A percentile compares a stretch with the other conserved stretches of the same genome.
phyloP scores from a whole-genome alignment of 495 filamentous ascomycete species.

The Mytilinidion resinicola region DNA sequence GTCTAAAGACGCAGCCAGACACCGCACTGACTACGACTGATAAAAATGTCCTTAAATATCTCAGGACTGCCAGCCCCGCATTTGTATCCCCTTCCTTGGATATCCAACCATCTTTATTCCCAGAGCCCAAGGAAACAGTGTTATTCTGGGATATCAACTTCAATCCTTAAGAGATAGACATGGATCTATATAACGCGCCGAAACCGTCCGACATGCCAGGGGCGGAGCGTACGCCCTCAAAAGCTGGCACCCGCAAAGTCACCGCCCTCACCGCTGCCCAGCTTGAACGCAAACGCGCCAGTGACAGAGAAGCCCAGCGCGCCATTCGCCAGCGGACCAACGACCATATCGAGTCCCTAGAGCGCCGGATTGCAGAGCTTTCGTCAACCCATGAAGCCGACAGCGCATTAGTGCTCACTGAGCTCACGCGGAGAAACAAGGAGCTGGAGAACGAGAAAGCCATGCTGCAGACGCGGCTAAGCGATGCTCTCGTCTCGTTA shows the following conservation, averaged over 20 bases:
- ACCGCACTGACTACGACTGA: no score
- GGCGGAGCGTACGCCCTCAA: conserved; percentile 38
- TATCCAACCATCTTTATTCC: no score
- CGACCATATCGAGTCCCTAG: conserved; percentile 69
- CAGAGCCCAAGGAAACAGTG: no score
- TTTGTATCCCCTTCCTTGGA: no score
- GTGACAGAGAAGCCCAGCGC: conserved; percentile 82
- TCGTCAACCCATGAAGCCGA: conserved; percentile 39
- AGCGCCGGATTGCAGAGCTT: conserved; percentile 62
- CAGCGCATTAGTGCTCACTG: conserved; percentile 34
- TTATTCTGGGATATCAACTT: no score
- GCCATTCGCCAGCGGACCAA: conserved; percentile 80
- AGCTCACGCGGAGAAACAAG: conserved; percentile 47
- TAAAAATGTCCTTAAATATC: no score
- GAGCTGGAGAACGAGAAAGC: conserved; percentile 49
- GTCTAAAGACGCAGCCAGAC: no score
- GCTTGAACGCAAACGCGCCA: conserved; percentile 69
- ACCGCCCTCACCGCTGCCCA: conserved; percentile 53
- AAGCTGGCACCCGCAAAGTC: conserved; percentile 55
- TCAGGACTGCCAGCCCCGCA: no score
- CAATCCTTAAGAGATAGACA: no score
- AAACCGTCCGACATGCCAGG: no score
- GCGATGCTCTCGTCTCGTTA: conserved; percentile 25
- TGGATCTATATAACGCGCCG: no score
- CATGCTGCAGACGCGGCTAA: conserved; percentile 31